A percentile compares a stretch with the other conserved stretches of the same genome.
Evolutionary conservation across 768 basidiomycete genomes (phyloP).

Genomic region (Suillus bovinus): DNA sequence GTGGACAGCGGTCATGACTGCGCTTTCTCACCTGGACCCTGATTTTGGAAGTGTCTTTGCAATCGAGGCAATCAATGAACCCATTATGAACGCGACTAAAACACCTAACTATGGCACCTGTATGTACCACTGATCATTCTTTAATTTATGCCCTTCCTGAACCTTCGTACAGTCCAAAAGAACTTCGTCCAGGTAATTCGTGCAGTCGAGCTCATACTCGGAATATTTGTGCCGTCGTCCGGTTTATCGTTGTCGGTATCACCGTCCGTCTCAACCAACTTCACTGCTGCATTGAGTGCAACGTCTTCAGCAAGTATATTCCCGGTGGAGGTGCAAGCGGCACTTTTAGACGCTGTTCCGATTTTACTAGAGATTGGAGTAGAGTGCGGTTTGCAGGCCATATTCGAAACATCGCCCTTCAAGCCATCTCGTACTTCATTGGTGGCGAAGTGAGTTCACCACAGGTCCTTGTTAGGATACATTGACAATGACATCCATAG

Average conservation of each 20-base stretch:
- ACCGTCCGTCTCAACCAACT: conserved; percentile 30
- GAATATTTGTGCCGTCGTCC: conserved; percentile 40
- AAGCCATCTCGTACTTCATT: conserved; percentile 26
- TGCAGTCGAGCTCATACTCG: conserved; percentile 60
- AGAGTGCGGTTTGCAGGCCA: conserved; percentile 21
- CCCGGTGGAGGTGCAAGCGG: conserved; percentile 31
- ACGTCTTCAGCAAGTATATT: conserved; percentile 20
- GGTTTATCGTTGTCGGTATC: conserved; percentile 9
- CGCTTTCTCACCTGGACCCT: conserved; percentile 67
- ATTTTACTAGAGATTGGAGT: conserved; percentile 35
- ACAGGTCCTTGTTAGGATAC: neutral
- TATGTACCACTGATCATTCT: conserved; percentile 33
- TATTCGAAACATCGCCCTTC: conserved; percentile 26
- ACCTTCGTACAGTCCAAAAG: conserved; percentile 55
- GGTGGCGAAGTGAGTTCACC: conserved; percentile 37
- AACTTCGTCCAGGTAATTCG: conserved; percentile 68
- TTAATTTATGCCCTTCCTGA: neutral
- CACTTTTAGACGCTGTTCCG: conserved; percentile 35
- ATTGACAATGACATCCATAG: conserved; percentile 34
- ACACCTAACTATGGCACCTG: conserved; percentile 75
- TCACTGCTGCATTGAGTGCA: conserved; percentile 36
- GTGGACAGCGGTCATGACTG: conserved; percentile 83
- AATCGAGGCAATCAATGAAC: conserved; percentile 79
- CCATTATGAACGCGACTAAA: conserved; percentile 64
- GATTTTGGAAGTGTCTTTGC: conserved; percentile 64